Base-by-base conservation (phyloP, 257 asterid genomes). In the Capsicum pubescens region DNA sequence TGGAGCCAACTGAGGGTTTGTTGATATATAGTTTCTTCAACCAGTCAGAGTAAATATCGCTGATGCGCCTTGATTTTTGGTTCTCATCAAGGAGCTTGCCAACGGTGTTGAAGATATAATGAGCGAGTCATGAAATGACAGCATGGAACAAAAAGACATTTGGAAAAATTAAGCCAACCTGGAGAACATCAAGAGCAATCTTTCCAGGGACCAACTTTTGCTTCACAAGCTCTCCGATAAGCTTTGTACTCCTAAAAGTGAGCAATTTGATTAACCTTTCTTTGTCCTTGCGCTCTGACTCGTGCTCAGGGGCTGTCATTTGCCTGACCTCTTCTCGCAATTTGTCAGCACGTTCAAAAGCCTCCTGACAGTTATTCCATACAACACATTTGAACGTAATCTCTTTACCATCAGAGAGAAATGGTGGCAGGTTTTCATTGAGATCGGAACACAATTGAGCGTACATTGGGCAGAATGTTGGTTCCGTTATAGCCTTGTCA, bases 191-290 rank as follows among this genome's bases (percentile, higher is more conserved):
- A 84, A 93, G 98, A 88, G 92, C 98, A 88, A 96, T 92, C 92
- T 52, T 93, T 88, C 92, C 98, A 0, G 97, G 93, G 84, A 96
- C 98, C 97, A 96, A 94, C 89, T 87, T 95, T 92, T 94, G 98
- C 90, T 95, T 95, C 88, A 95, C 82, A 86, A 95, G 99, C 90
- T 95, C 99, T 36, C 99, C 99, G 82, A 95, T 95, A 32, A 95
- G 90, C 58, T 96, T 95, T 80, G 93, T 95, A 86, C 93, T 95
- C 70, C 98, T 98, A 58, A 94, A 97, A 54, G 98, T 95, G 32
- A 97, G 93, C 84, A 95, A 88, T 87, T 95, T 95, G 85, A 93
- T 57, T 80, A 93, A 59, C 89, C 92, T 91, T 85, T 95, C 98
- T 86, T 94, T 95, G 81, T 93, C 98, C 77, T 93, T 91, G 80